These are phyloP conservation scores for Discostella stelligera DNA, from an alignment of 352 stramenopile genomes.

Conservation along the genomic window DNA sequence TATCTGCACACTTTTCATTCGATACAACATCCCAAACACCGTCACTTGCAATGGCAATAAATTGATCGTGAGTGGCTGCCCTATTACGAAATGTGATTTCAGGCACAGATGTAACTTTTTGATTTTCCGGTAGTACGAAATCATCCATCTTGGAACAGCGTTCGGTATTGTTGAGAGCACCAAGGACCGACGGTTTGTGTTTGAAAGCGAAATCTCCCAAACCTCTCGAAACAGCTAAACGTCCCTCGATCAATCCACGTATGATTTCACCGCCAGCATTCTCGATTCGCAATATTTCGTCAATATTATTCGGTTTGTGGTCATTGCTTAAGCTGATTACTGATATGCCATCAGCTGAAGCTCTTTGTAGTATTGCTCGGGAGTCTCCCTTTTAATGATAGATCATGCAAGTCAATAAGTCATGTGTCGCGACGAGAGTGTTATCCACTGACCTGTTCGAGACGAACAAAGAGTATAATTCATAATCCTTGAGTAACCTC, in stretches of 20 bases:
- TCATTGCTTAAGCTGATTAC: constrained; percentile 62
- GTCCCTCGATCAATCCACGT: constrained; percentile 76
- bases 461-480: neutral
- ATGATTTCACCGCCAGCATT: constrained; percentile 66
- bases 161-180: constrained; percentile 6
- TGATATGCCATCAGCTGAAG: constrained; percentile 19
- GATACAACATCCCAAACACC: constrained; percentile 85
- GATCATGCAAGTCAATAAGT: constrained; percentile 64
- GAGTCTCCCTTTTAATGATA: constrained; percentile 72
- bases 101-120: constrained; percentile 84
- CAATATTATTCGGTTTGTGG: constrained; percentile 78
- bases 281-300: constrained; percentile 66
- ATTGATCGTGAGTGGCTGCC: constrained; percentile 59
- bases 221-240: constrained; percentile 75
- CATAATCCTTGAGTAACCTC: neutral
- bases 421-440: neutral
- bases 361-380: constrained; percentile 51
- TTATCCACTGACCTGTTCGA: too few relatives aligned
- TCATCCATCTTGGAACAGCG: constrained; percentile 13
- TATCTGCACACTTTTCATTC: constrained; percentile 79
- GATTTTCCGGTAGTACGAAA: constrained; percentile 56
- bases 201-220: constrained; percentile 83
- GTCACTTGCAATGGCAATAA: constrained; percentile 84
- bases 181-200: constrained; percentile 24
- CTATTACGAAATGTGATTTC: constrained; percentile 62